Evolutionary conservation across 2,329 filamentous ascomycete species (phyloP), one percentile per base, ranked within the genome.

Genomic region (Dothideomycetes sp.): DNA sequence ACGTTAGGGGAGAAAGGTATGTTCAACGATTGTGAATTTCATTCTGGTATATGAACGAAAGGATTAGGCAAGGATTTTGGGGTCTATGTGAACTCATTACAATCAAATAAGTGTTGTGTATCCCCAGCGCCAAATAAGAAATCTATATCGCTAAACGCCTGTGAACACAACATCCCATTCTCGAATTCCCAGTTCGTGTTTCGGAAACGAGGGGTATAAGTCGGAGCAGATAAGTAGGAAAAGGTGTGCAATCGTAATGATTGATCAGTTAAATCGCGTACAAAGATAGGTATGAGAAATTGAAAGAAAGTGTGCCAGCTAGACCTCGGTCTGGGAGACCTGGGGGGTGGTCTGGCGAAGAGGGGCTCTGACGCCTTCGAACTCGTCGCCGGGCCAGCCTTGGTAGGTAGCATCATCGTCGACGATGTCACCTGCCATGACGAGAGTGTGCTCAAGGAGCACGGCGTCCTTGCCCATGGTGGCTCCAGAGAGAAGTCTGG

Each of bases 391-490:
- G 2, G 72, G 71, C 71, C 72, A 75, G 1, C 73, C 72, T 51
- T 76, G 72, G 56, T 70, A 66, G 2, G 69, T 70, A 40, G 52
- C 56, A 0, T 62, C 64, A 39, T 64, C 62, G 36, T 70, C 70
- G 0, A 75, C 70, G 31, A 70, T 58, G 50, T 77, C 72, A 4
- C 72, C 73, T 2, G 66, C 66, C 63, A 77, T 70, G 31, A 77
- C 61, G 3, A 76, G 59, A 0, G 72, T 76, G 46, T 77, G 73
- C 55, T 77, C 72, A 27, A 77, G 51, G 27, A 77, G 53, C 46
- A 70, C 70, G 15, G 65, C 64, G 47, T 73, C 71, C 3, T 63
- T 55, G 40, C 64, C 65, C 71, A 75, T 75, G 15, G 51, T 61
- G 3, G 70, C 70, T 9, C 72, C 72, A 30, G 64, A 69, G 36